Evolutionary conservation across 192 early-diverging fungal genomes (phyloP).

Genomic region (Piromyces finnis): DNA sequence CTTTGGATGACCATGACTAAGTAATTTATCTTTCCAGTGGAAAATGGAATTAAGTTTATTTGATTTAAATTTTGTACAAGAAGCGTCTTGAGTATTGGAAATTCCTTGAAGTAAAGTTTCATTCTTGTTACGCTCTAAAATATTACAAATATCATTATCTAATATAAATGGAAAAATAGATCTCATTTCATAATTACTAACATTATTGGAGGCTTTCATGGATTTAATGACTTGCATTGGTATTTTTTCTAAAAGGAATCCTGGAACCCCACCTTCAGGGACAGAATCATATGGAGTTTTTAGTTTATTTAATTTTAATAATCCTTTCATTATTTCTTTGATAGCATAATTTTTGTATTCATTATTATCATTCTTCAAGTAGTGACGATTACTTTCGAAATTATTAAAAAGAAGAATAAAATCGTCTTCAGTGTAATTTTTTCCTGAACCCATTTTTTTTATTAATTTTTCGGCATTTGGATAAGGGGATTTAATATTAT

Average conservation of each 20-base stretch:
- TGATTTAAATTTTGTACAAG: neutral
- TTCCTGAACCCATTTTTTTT: neutral
- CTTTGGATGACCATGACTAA: neutral
- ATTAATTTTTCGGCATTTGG: neutral
- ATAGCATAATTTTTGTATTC: neutral
- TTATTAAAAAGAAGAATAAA: neutral
- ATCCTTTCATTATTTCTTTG: neutral
- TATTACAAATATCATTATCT: no score
- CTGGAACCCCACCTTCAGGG: no score
- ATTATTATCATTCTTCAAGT: neutral
- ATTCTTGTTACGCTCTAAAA: neutral
- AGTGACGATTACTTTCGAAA: neutral
- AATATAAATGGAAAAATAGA: no score
- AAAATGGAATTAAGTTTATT: neutral
- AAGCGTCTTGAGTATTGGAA: neutral
- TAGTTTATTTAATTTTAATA: neutral
- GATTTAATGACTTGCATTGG: no score
- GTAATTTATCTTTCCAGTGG: neutral
- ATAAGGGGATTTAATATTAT: neutral
- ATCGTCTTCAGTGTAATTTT: neutral
- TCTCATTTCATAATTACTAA: no score
- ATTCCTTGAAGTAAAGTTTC: no score
- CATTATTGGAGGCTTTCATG: no score
- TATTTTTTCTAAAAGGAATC: no score
- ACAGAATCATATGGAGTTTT: no score